Base-by-base conservation (phyloP, 2,329 filamentous ascomycete species). In the Nemania sp. region DNA sequence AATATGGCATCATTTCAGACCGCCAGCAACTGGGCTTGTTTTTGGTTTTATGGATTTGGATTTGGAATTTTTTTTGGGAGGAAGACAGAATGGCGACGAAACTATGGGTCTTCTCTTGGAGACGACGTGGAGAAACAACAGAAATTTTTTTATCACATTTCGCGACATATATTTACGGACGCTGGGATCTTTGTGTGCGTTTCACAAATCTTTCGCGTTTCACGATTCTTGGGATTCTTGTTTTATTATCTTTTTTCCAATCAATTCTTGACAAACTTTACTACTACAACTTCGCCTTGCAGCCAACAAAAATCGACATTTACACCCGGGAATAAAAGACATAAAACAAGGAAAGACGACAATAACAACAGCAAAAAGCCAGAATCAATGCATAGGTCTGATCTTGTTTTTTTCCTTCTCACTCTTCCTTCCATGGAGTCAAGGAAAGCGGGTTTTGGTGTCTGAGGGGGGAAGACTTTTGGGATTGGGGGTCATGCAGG, bases 371-470 rank as follows among this genome's bases (percentile, higher is more conserved):
- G 12, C 36, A 15, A 24, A 22, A 7, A 15, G 22, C 20, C n/a
- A 17, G 41, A 33, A 33, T 49, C 28, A 49, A n/a, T 44, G 45
- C 49, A 56, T 56, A 44, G 31, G 51, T 37, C 19, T 15, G 40
- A 41, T 43, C 40, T 28, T 26, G 15, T 31, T 37, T 22, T 31
- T 46, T 31, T 41, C 40, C 22, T 26, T 49, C 30, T 17, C 36
- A 11, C 5, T 22, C 28, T 37, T 47, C 5, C 14, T 17, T 19
- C 39, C 20, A 36, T 37, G 40, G 53, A 52, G 53, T 56, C 23
- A 6, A 33, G 39, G 39, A 22, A n/a, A 30, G 40, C 41, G 30
- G 41, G 49, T 49, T 43, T 9, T 5, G n/a, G 9, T 9, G 28
- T 31, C n/a, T 11, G n/a, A 31, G 28, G 53, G 49, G 39, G 39